Conservation (phyloP, 2,329 filamentous ascomycete genomes). For the Apiospora marii region DNA sequence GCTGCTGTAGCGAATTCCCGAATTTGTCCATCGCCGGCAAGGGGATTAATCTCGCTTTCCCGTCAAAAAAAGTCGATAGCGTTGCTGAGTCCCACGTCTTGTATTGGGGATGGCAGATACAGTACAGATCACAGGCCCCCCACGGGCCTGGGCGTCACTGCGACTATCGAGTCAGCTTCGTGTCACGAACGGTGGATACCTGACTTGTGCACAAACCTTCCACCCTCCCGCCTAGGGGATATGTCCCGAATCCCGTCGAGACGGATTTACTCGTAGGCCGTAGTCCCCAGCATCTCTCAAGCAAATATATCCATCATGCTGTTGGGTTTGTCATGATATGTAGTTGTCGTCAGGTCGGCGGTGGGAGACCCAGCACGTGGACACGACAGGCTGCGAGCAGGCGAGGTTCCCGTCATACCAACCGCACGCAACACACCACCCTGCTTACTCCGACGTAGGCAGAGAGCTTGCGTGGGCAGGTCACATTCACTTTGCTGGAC, state of each 20-base stretch:
- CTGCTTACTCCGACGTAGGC: not conserved
- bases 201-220: not conserved
- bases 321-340: not conserved
- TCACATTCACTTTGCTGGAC: not conserved
- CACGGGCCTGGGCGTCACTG: not conserved
- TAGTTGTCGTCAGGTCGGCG: not conserved
- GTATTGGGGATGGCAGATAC: constrained; percentile 1
- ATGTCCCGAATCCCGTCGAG: not conserved
- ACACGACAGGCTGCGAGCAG: not conserved
- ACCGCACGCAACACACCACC: not conserved
- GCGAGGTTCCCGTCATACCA: not conserved
- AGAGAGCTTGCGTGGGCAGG: not conserved
- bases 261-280: not conserved
- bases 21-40: constrained; percentile 5
- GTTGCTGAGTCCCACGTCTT: not conserved
- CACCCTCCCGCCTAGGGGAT: not conserved
- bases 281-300: not conserved
- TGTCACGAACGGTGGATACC: not conserved
- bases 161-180: constrained; percentile 14
- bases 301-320: not conserved
- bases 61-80: constrained; percentile 11
- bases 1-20: not conserved
- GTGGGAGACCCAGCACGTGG: not conserved
- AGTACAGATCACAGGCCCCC: not conserved
- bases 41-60: not conserved